Conservation (phyloP, 192 early-diverging fungal species). For the Backusella psychrophila region DNA sequence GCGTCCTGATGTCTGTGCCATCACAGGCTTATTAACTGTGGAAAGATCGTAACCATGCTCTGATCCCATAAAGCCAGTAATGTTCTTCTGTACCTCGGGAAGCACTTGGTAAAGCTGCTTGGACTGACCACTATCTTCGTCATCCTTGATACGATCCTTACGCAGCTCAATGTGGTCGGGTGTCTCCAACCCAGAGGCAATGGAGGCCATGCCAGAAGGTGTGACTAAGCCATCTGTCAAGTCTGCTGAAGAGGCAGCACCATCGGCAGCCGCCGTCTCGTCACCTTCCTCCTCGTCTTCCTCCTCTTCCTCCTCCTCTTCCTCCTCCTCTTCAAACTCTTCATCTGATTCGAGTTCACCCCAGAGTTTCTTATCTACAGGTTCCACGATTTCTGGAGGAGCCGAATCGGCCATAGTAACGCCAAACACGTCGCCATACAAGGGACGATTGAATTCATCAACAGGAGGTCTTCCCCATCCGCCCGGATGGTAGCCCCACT, state of each 20-base stretch:
- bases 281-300: conserved; percentile 76
- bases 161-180: conserved; percentile 86
- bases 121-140: conserved; percentile 33
- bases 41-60: conserved; percentile 87
- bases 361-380: conserved; percentile 78
- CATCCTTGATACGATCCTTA: conserved; percentile 60
- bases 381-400: conserved; percentile 59
- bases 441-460: conserved; percentile 82
- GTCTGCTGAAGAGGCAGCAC: conserved; percentile 45
- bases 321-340: conserved; percentile 36
- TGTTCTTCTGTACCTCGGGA: conserved; percentile 63
- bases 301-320: conserved; percentile 45
- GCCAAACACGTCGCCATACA: conserved; percentile 97
- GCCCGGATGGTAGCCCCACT: conserved; percentile 98
- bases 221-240: conserved; percentile 74
- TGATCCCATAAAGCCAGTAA: conserved; percentile 92
- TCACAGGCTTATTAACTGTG: conserved; percentile 39
- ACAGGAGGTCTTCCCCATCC: conserved; percentile 89
- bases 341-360: conserved; percentile 85
- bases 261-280: conserved; percentile 61
- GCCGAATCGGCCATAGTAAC: conserved; percentile 47
- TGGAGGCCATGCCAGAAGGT: conserved; percentile 76
- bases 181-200: conserved; percentile 76
- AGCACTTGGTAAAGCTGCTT: conserved; percentile 87
- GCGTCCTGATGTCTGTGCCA: conserved; percentile 47